A percentile compares a stretch with the other conserved stretches of the same genome.
Conservation (phyloP, 176 grass and related monocot species). For the Rhynchospora breviuscula region DNA sequence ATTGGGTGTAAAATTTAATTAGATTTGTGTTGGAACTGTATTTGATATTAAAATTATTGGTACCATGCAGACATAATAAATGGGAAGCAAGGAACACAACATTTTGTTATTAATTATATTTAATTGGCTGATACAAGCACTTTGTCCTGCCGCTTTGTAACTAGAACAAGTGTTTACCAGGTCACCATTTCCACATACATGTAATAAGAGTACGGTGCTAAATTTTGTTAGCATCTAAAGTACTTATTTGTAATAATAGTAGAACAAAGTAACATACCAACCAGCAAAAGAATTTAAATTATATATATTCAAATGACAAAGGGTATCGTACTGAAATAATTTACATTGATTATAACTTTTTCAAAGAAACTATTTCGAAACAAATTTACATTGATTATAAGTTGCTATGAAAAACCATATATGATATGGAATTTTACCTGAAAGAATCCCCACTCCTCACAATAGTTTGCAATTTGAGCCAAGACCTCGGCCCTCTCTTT, state of each 20-base stretch:
- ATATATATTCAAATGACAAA: background rate
- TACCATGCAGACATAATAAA: background rate
- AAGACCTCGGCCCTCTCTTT: slow-evolving; percentile 40
- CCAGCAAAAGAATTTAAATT: background rate
- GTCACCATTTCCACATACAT: background rate
- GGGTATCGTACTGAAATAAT: too few species aligned
- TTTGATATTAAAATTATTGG: background rate
- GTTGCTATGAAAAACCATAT: background rate
- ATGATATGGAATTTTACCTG: slow-evolving; percentile 37
- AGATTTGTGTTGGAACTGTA: background rate
- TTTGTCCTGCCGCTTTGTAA: too few species aligned
- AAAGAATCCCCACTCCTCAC: slow-evolving; percentile 82
- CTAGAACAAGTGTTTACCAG: too few species aligned
- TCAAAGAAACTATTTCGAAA: background rate
- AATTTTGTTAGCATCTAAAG: background rate
- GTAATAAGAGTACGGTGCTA: background rate
- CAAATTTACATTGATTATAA: background rate
- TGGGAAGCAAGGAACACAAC: background rate
- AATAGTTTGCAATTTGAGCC: slow-evolving; percentile 49
- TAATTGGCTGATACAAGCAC: background rate
- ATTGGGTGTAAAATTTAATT: background rate
- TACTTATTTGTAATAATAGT: background rate
- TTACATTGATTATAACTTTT: background rate
- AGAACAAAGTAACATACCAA: background rate
- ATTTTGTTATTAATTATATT: background rate